Evolutionary conservation across 2,329 filamentous ascomycete genomes (phyloP).

Genomic region (Scopulariopsis brevicaulis): DNA sequence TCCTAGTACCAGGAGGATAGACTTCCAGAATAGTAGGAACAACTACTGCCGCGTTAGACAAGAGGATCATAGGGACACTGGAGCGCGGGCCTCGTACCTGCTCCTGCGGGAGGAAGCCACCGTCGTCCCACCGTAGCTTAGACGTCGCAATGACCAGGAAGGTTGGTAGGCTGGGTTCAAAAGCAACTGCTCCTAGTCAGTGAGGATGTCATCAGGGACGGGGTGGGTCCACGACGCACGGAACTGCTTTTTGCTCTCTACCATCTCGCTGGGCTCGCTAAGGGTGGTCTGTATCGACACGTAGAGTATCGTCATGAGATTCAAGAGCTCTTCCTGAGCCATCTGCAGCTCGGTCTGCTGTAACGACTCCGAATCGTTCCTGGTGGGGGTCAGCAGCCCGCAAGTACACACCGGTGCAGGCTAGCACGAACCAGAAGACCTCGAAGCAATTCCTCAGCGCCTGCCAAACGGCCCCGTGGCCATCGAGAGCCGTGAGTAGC

Average conservation of each 20-base stretch:
- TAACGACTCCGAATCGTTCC: conserved; percentile 2
- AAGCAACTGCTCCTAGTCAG: conserved; percentile 27
- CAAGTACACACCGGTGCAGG: conserved; percentile 11
- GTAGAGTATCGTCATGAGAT: conserved; percentile 53
- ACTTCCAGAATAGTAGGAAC: conserved; percentile 84
- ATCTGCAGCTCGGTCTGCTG: conserved; percentile 22
- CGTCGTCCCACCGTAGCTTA: conserved; percentile 63
- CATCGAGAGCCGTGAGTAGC: conserved; percentile 37
- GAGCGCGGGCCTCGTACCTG: conserved; percentile 31
- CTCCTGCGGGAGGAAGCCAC: conserved; percentile 47
- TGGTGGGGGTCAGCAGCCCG: not conserved
- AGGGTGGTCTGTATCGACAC: conserved; percentile 45
- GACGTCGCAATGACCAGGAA: conserved; percentile 60
- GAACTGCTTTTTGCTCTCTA: conserved; percentile 33
- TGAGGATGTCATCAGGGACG: not conserved
- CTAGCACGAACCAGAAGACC: conserved; percentile 33
- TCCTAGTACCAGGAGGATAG: conserved; percentile 75
- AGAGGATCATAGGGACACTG: conserved; percentile 10
- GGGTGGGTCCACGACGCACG: conserved; percentile 23
- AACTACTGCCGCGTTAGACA: conserved; percentile 35
- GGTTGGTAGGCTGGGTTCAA: conserved; percentile 58
- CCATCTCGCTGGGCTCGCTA: conserved; percentile 37
- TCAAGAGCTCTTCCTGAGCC: conserved; percentile 47
- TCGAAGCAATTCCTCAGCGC: conserved; percentile 37
- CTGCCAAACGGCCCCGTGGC: conserved; percentile 38